Base-by-base conservation (phyloP, 2,329 filamentous ascomycete genomes). In the Talaromyces sp. region DNA sequence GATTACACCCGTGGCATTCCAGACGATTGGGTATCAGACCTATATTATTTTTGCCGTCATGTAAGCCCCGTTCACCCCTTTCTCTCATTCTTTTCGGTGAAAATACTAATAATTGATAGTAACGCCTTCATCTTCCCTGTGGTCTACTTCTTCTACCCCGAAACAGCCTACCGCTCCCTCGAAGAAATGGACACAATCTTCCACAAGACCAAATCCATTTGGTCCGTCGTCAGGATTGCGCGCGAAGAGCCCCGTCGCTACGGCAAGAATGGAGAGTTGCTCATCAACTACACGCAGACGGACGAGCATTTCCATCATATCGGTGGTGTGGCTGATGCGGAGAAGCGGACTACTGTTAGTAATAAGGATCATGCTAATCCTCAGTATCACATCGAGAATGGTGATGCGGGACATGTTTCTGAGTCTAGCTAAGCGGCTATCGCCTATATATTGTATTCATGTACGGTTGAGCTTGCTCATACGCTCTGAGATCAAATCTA, bases 291-390 rank as follows among this genome's bases (percentile, higher is more conserved):
- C 56, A 67, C 64, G 3, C 69, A 72, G 40, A 67, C 65, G 5
- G 66, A 70, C 3, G 70, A 72, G 65, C 51, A 68, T 69, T 38
- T 70, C 63, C 31, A 69, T 66, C 49, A 69, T 67, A 36, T 58
- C n/a, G 59, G 61, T 31, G 51, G 54, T 19, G 34, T 58, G 7
- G 31, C 93, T 92, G 53, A 93, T 92, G 0, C 92, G 96, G 78
- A 87, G 91, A 56, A 97, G 97, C 74, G 91, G 69, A 96, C 97
- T 71, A 96, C 97, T 71, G 95, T 97, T 15, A 27, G 5, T 7
- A 68, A 68, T 47, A 67, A 67, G 58, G 58, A 63, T 19, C 56
- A 65, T 31, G 54, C 67, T 15, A 60, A 67, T 22, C 65, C 65
- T 4, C 65, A 58, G 29, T 67, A 68, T 56, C n/a, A 61, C 29